Evolutionary conservation across 2,329 filamentous ascomycete genomes (phyloP).

Genomic region (Alternaria novae-zelandiae): DNA sequence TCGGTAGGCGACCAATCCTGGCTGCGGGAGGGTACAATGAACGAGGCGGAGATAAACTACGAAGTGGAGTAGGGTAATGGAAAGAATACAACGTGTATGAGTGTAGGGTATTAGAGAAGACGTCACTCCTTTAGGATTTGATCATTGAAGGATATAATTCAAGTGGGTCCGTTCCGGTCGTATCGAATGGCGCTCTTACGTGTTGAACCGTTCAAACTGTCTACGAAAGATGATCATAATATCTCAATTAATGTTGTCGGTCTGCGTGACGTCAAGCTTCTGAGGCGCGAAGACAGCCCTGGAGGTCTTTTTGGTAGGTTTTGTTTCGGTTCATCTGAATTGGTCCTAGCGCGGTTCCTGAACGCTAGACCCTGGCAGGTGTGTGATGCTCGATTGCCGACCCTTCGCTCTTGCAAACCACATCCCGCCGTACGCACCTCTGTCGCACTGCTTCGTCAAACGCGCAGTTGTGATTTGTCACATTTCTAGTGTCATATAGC

Average conservation of each 20-base stretch:
- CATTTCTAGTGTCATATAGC: neutral
- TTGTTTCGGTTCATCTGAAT: neutral
- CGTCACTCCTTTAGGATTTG: neutral
- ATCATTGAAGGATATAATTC: neutral
- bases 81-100: neutral
- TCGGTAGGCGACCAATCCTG: neutral
- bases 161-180: neutral
- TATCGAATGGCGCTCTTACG: neutral
- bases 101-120: neutral
- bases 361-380: constrained; percentile 15
- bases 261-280: neutral
- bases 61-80: neutral
- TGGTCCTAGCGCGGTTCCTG: neutral
- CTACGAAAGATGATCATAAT: neutral
- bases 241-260: neutral
- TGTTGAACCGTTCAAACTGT: neutral
- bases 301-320: neutral
- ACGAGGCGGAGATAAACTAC: neutral
- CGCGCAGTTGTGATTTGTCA: neutral
- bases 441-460: neutral
- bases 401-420: constrained; percentile 19
- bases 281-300: neutral
- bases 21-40: neutral
- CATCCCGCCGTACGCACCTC: constrained; percentile 6
- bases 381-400: constrained; percentile 16